phyloP scores from a whole-genome alignment of 164 flowering plant genomes.

The Stephania japonica region DNA sequence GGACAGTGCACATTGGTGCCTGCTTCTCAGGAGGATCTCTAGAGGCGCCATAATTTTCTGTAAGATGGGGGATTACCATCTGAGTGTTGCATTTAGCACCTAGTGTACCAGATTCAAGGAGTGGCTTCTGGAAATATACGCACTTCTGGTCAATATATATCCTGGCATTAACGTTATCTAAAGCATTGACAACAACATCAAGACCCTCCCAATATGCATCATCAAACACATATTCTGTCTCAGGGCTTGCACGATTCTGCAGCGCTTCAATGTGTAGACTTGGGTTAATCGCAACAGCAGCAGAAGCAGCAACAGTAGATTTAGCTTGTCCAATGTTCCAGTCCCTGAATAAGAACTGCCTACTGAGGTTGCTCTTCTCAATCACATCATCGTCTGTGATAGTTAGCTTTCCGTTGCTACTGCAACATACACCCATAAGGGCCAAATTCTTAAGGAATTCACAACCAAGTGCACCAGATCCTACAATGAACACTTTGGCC shows the following conservation, averaged over 20 bases:
- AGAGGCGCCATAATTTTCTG: constrained; percentile 86
- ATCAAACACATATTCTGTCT: constrained; percentile 73
- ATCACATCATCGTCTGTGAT: constrained; percentile 92
- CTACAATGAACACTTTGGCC: constrained; percentile 65
- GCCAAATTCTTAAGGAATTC: constrained; percentile 81
- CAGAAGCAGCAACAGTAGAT: constrained; percentile 89
- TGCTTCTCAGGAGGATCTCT: constrained; percentile 92
- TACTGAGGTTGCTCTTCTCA: constrained; percentile 86
- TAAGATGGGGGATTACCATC: constrained; percentile 86
- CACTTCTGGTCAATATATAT: constrained; percentile 82
- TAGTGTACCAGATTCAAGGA: constrained; percentile 82
- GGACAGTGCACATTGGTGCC: constrained; percentile 95
- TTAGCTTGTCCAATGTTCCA: constrained; percentile 96
- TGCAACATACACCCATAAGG: constrained; percentile 75
- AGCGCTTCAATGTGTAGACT: constrained; percentile 57
- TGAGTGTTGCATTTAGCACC: constrained; percentile 94
- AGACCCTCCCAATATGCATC: constrained; percentile 82
- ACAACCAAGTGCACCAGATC: constrained; percentile 94
- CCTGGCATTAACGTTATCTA: constrained; percentile 86
- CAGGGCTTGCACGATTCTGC: constrained; percentile 79
- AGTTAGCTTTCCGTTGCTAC: constrained; percentile 55
- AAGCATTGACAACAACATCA: constrained; percentile 63
- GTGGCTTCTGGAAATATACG: constrained; percentile 84
- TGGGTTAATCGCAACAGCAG: constrained; percentile 55
- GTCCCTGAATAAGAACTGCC: constrained; percentile 88